Evolutionary conservation across 2,329 filamentous ascomycete species (phyloP).

Genomic region (Penicillium rolfsii): DNA sequence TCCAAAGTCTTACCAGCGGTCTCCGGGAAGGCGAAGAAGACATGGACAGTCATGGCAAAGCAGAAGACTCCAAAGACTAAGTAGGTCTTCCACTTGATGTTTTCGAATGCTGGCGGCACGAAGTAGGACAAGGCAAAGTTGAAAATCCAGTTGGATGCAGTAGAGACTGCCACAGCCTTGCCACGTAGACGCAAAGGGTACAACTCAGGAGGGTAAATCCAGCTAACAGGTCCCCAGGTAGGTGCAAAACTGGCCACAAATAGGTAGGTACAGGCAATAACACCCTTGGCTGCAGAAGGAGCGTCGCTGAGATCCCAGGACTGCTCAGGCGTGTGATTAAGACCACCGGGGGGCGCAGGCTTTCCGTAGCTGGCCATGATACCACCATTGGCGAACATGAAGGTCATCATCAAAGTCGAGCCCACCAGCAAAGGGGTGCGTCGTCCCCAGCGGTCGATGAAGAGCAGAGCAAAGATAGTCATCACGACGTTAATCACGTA

Average conservation of each 20-base stretch:
- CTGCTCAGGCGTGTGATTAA: slow-evolving; percentile 38
- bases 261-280: slow-evolving; percentile 73
- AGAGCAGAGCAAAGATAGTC: slow-evolving; percentile 77
- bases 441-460: slow-evolving; percentile 75
- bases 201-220: slow-evolving; percentile 65
- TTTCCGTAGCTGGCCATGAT: slow-evolving; percentile 45
- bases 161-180: slow-evolving; percentile 65
- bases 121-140: slow-evolving; percentile 61
- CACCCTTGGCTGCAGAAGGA: slow-evolving; percentile 62
- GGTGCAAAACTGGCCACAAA: slow-evolving; percentile 71
- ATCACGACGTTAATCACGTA: slow-evolving; percentile 80
- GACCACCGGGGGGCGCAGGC: slow-evolving; percentile 46
- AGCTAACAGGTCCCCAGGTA: slow-evolving; percentile 64
- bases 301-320: slow-evolving; percentile 44
- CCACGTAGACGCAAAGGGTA: slow-evolving; percentile 65
- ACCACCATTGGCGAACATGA: slow-evolving; percentile 49
- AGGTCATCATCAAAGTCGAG: slow-evolving; percentile 62
- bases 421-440: slow-evolving; percentile 68
- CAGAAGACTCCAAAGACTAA: slow-evolving; percentile 76
- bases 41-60: slow-evolving; percentile 67
- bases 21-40: slow-evolving; percentile 54
- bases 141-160: slow-evolving; percentile 66
- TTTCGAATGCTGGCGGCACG: slow-evolving; percentile 60
- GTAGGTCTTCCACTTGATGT: slow-evolving; percentile 64
- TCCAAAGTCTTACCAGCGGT: slow-evolving; percentile 70